A percentile compares a stretch with the other conserved stretches of the same genome.
Evolutionary conservation across 2,329 filamentous ascomycete species (phyloP).

Genomic region (Exserohilum turcica): DNA sequence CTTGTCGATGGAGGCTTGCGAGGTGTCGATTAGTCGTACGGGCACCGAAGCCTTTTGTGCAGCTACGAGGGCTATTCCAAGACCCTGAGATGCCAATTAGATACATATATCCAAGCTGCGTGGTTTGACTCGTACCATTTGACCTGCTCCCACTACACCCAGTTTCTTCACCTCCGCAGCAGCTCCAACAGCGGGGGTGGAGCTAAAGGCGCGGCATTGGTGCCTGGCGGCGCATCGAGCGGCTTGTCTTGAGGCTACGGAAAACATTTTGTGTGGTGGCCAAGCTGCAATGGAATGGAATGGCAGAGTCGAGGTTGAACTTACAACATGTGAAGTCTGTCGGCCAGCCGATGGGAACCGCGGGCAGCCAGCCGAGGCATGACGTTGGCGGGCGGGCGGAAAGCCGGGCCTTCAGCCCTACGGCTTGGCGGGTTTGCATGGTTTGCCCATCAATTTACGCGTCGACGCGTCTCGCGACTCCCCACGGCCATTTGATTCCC

Average conservation of each 20-base stretch:
- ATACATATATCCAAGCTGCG: neutral
- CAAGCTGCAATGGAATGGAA: neutral
- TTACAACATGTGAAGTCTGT: slow-evolving; percentile 24
- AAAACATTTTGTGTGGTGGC: slow-evolving; percentile 36
- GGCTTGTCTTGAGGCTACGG: slow-evolving; percentile 36
- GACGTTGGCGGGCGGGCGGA: slow-evolving; percentile 17
- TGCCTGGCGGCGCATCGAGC: slow-evolving; percentile 28
- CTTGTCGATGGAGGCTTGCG: slow-evolving; percentile 83
- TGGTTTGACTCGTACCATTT: slow-evolving; percentile 72
- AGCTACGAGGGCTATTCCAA: slow-evolving; percentile 94
- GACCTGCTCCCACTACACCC: slow-evolving; percentile 91
- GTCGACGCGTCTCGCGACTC: slow-evolving; percentile 38
- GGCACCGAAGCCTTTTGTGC: slow-evolving; percentile 82
- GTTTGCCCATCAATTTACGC: slow-evolving; percentile 41
- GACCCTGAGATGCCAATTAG: slow-evolving; percentile 64
- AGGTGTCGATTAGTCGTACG: slow-evolving; percentile 84
- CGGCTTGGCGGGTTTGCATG: slow-evolving; percentile 30
- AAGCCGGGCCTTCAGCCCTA: slow-evolving; percentile 4
- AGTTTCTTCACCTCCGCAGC: slow-evolving; percentile 79
- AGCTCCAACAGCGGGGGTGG: slow-evolving; percentile 62
- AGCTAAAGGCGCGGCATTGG: slow-evolving; percentile 67
- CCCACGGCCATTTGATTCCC: neutral
- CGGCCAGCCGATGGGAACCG: slow-evolving; percentile 35
- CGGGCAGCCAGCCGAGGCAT: slow-evolving; percentile 28
- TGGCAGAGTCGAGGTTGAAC: neutral